Conservation (phyloP, 2,329 filamentous ascomycete genomes). For the Colletotrichum australisinense region DNA sequence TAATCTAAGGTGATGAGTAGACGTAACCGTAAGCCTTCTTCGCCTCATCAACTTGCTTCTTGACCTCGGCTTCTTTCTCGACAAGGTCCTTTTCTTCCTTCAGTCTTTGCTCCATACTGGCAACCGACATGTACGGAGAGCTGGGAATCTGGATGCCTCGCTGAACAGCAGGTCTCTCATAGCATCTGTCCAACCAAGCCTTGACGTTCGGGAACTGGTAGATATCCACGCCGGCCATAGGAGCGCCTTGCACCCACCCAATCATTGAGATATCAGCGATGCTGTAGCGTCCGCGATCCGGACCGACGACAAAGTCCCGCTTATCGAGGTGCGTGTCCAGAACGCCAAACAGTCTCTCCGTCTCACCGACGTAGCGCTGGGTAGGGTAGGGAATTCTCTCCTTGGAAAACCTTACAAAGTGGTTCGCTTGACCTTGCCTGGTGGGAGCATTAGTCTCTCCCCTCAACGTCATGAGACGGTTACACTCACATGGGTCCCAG, state of each 20-base stretch:
- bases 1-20: conserved; percentile 43
- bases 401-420: conserved; percentile 76
- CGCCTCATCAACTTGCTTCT: conserved; percentile 44
- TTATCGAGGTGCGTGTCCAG: conserved; percentile 72
- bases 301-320: conserved; percentile 65
- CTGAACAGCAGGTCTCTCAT: conserved; percentile 68
- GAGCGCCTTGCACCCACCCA: conserved; percentile 70
- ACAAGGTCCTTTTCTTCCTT: conserved; percentile 59
- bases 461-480: too few relatives aligned
- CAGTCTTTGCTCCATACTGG: conserved; percentile 50
- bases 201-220: conserved; percentile 73
- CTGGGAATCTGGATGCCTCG: conserved; percentile 73
- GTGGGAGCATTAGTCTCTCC: too few relatives aligned
- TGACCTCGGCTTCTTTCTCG: conserved; percentile 52
- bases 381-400: conserved; percentile 78
- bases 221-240: conserved; percentile 72
- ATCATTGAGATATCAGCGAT: conserved; percentile 80
- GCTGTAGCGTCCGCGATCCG: conserved; percentile 65
- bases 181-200: conserved; percentile 74
- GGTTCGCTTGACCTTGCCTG: conserved; percentile 81
- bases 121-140: conserved; percentile 52
- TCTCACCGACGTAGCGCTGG: conserved; percentile 81
- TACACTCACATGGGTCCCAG: conserved; percentile 67
- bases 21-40: conserved; percentile 45
- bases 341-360: conserved; percentile 78